Evolutionary conservation across 805 yeast genomes (phyloP).

Genomic region (Nakazawaea pomicola): DNA sequence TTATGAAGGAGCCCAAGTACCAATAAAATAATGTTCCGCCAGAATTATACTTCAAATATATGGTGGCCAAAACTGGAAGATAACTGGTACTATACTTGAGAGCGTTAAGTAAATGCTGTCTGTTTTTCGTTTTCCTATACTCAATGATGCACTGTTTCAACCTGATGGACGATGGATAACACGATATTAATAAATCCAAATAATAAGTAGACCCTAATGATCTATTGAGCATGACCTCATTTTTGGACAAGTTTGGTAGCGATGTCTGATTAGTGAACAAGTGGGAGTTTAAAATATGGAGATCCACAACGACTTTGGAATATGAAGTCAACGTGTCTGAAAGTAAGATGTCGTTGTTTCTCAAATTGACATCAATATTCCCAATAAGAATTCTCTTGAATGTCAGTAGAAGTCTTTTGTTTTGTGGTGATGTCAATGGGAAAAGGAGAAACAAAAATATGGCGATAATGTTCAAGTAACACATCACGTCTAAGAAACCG

Average conservation of each 20-base stretch:
- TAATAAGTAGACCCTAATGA: slow-evolving; percentile 26
- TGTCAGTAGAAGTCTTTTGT: slow-evolving; percentile 45
- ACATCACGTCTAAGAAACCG: slow-evolving; percentile 28
- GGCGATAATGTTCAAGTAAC: slow-evolving; percentile 31
- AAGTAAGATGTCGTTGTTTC: slow-evolving; percentile 76
- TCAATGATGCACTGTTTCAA: slow-evolving; percentile 80
- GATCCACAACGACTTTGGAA: slow-evolving; percentile 69
- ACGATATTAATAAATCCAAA: slow-evolving; percentile 25
- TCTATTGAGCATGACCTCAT: slow-evolving; percentile 20
- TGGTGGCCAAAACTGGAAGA: slow-evolving; percentile 42
- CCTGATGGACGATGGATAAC: slow-evolving; percentile 69
- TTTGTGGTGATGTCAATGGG: slow-evolving; percentile 24
- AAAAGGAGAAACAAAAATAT: slow-evolving; percentile 31
- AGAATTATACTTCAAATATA: slow-evolving; percentile 22
- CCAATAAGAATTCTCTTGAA: slow-evolving; percentile 53
- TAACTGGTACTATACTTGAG: slow-evolving; percentile 66
- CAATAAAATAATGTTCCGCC: slow-evolving; percentile 28
- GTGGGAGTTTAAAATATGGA: slow-evolving; percentile 51
- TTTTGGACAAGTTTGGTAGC: slow-evolving; percentile 21
- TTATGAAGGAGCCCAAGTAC: slow-evolving; percentile 44
- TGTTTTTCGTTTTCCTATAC: slow-evolving; percentile 43
- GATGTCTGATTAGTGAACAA: slow-evolving; percentile 31
- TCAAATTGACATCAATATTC: slow-evolving; percentile 48
- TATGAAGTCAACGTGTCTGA: slow-evolving; percentile 86
- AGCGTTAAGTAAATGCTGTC: slow-evolving; percentile 62